Conservation (phyloP, 352 stramenopile genomes). For the Porosira glacialis region DNA sequence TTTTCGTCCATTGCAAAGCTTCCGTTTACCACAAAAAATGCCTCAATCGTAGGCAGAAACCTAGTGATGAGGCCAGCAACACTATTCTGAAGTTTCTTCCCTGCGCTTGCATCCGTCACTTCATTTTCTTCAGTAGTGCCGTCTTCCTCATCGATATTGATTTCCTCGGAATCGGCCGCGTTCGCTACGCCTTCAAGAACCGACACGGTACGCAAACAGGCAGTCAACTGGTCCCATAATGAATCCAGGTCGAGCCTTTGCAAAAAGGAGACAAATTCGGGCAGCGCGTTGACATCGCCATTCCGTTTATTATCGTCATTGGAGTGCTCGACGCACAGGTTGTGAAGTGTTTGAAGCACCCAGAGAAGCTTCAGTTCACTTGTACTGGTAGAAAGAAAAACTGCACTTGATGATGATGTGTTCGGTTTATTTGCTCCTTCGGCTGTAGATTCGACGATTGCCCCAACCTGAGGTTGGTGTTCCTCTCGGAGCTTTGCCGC, state of each 20-base stretch:
- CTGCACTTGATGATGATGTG: constrained; percentile 66
- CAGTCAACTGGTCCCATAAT: constrained; percentile 79
- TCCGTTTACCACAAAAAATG: constrained; percentile 97
- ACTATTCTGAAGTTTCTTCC: constrained; percentile 51
- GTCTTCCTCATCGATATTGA: constrained; percentile 64
- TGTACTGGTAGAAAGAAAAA: constrained; percentile 77
- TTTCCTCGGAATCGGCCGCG: constrained; percentile 50
- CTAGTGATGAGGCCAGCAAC: constrained; percentile 88
- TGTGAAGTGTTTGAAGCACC: constrained; percentile 91
- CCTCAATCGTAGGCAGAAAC: constrained; percentile 96
- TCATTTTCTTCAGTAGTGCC: constrained; percentile 71
- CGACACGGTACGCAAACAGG: constrained; percentile 72
- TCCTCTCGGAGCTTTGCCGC: constrained; percentile 30
- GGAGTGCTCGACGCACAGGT: constrained; percentile 69
- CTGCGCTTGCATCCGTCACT: constrained; percentile 33
- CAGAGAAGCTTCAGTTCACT: constrained; percentile 93
- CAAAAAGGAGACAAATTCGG: constrained; percentile 81
- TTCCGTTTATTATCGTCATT: constrained; percentile 79
- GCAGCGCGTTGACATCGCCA: constrained; percentile 10
- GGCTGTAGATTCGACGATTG: not conserved
- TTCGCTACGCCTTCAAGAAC: constrained; percentile 69
- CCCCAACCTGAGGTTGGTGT: constrained; percentile 28
- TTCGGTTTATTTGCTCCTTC: constrained; percentile 15
- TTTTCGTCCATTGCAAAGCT: constrained; percentile 66
- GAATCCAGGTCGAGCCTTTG: constrained; percentile 74